Percentiles rank a stretch among this genome's conserved stretches.
These are phyloP conservation scores for Xylogone sp. DNA, from an alignment of 2,329 filamentous ascomycete genomes.

Conservation along the genomic window DNA sequence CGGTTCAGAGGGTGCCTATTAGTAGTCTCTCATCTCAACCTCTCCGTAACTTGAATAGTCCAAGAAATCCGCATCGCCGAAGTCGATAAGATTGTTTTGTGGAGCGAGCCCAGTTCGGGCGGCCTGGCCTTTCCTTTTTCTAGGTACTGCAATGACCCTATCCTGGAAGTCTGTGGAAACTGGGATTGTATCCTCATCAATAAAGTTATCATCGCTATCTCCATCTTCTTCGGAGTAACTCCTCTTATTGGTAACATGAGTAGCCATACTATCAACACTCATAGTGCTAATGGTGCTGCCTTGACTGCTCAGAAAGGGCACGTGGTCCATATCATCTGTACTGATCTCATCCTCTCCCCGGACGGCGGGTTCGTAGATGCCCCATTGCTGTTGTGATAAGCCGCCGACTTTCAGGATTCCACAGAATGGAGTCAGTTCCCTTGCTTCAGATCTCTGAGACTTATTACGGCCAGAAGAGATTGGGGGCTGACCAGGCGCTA, in stretches of 20 bases:
- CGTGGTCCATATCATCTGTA: conserved; percentile 32
- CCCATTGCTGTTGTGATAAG: conserved; percentile 44
- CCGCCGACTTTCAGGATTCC: conserved; percentile 75
- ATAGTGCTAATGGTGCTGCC: conserved; percentile 13
- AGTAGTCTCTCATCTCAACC: conserved; percentile 25
- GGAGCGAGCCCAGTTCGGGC: conserved; percentile 16
- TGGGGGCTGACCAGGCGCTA: conserved; percentile 10
- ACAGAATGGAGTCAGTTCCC: conserved; percentile 76
- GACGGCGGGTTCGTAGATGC: conserved; percentile 10
- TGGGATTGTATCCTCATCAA: conserved; percentile 1
- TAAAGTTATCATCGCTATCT: background rate
- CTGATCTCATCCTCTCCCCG: conserved; percentile 26
- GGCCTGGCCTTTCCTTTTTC: conserved; percentile 20
- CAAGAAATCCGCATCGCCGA: conserved; percentile 66
- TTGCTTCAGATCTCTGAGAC: conserved; percentile 28
- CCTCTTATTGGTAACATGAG: conserved; percentile 15
- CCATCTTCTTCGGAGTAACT: conserved; percentile 21
- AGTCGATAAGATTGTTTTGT: conserved; percentile 50
- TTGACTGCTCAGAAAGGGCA: conserved; percentile 21
- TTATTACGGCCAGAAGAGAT: conserved; percentile 20
- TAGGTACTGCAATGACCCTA: conserved; percentile 19
- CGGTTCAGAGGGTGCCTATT: background rate
- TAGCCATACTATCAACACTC: conserved; percentile 7
- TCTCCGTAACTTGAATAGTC: conserved; percentile 33
- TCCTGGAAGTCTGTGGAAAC: conserved; percentile 12